Percentiles rank a stretch among this genome's conserved stretches.
phyloP scores from a whole-genome alignment of 352 stramenopile genomes.

The Thalassiosira sp. region DNA sequence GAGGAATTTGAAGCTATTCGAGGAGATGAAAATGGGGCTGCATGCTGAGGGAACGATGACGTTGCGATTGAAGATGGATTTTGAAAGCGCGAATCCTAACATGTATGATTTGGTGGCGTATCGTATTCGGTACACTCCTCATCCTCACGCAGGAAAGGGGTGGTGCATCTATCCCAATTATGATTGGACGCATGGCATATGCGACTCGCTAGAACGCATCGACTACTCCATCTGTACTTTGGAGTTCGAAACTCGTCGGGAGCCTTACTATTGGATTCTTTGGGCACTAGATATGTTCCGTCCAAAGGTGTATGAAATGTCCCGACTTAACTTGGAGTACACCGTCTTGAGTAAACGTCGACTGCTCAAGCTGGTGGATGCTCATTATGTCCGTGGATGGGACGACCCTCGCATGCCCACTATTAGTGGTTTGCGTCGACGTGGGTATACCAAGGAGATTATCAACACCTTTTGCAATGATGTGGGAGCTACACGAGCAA shows the following conservation, averaged over 20 bases:
- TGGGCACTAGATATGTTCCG: constrained; percentile 96
- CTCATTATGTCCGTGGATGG: constrained; percentile 87
- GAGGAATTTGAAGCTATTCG: constrained; percentile 94
- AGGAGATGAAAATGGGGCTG: constrained; percentile 94
- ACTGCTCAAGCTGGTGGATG: constrained; percentile 93
- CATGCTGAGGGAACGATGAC: constrained; percentile 86
- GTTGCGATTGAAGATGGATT: constrained; percentile 97
- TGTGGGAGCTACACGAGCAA: constrained; percentile 85
- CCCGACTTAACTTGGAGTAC: constrained; percentile 96
- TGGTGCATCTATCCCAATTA: constrained; percentile 99
- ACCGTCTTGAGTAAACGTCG: constrained; percentile 98
- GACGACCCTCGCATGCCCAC: constrained; percentile 97
- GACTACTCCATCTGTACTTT: constrained; percentile 99
- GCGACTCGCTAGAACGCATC: constrained; percentile 97
- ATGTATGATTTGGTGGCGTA: constrained; percentile 95
- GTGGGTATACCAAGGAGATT: constrained; percentile 89
- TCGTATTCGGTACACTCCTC: constrained; percentile 96
- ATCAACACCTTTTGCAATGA: constrained; percentile 90
- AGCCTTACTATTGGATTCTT: constrained; percentile 99
- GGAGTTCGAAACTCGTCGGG: constrained; percentile 97
- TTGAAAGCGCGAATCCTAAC: constrained; percentile 96
- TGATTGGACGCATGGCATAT: constrained; percentile 99
- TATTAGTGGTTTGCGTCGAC: constrained; percentile 90
- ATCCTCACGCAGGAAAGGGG: constrained; percentile 95
- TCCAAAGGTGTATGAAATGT: constrained; percentile 89